Percentiles rank a stretch among this genome's conserved stretches.
These are phyloP conservation scores for Xylariaceae sp. DNA, from an alignment of 2,329 filamentous ascomycete species.

Conservation along the genomic window DNA sequence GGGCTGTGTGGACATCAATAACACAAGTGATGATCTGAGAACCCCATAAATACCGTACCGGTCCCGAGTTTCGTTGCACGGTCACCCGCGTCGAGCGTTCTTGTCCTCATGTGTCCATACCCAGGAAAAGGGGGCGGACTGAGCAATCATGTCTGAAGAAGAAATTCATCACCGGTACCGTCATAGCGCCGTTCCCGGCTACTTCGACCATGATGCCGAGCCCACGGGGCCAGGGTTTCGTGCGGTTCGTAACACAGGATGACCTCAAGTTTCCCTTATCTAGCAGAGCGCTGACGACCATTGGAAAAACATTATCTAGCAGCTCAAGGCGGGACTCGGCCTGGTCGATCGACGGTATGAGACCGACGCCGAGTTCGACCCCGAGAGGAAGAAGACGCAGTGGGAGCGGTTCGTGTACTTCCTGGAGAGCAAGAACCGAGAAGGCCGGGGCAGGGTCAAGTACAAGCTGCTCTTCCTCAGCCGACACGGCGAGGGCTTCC, in stretches of 20 bases:
- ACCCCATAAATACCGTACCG: too few relatives aligned
- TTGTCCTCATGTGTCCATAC: too few relatives aligned
- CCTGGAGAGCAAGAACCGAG: constrained; percentile 37
- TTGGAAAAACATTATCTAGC: not conserved
- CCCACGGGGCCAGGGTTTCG: constrained; percentile 9
- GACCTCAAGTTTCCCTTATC: not conserved
- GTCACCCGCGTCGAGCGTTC: too few relatives aligned
- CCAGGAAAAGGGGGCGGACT: too few relatives aligned
- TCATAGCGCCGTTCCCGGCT: constrained; percentile 9
- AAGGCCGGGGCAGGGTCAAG: constrained; percentile 44
- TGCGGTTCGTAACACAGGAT: constrained; percentile 8
- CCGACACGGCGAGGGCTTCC: constrained; percentile 14
- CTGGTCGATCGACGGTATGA: constrained; percentile 11
- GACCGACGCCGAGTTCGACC: constrained; percentile 10
- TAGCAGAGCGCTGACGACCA: not conserved
- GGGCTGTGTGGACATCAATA: too few relatives aligned
- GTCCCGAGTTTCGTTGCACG: too few relatives aligned
- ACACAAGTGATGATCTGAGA: too few relatives aligned
- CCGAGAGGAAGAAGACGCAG: constrained; percentile 29
- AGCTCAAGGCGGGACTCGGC: constrained; percentile 7
- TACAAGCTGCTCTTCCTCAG: constrained; percentile 20
- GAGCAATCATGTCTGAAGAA: too few relatives aligned
- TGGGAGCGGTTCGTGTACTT: constrained; percentile 46
- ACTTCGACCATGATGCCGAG: constrained; percentile 12
- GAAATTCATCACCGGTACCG: too few relatives aligned